Evolutionary conservation across 192 early-diverging fungal genomes (phyloP).

Genomic region (Lobosporangium transversale): DNA sequence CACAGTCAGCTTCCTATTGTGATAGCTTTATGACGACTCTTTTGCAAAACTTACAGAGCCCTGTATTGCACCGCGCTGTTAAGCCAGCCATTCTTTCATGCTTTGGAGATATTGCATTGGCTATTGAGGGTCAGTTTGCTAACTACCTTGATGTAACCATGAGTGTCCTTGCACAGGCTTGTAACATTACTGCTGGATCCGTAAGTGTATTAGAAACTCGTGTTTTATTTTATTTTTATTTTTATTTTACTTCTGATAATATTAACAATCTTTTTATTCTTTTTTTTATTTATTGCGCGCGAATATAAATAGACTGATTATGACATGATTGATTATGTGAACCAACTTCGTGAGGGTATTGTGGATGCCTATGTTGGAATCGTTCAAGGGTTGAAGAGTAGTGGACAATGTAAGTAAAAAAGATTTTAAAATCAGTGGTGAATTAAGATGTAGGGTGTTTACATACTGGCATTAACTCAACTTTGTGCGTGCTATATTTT

Average conservation of each 20-base stretch:
- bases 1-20: conserved; percentile 81
- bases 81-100: conserved; percentile 95
- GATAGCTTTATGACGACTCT: conserved; percentile 87
- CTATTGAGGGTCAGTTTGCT: conserved; percentile 89
- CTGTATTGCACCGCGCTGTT: conserved; percentile 82
- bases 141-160: conserved; percentile 84
- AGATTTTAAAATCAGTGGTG: too few species aligned
- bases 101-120: conserved; percentile 98
- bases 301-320: conserved; percentile 62
- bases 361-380: conserved; percentile 98
- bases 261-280: conserved; percentile 6
- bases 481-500: too few species aligned
- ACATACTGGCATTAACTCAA: too few species aligned
- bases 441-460: too few species aligned
- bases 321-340: conserved; percentile 90
- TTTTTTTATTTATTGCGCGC: not conserved
- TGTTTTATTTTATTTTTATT: not conserved
- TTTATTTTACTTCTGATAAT: not conserved
- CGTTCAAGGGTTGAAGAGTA: conserved; percentile 87
- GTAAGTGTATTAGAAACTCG: conserved; percentile 12
- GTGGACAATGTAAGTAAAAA: conserved; percentile 70
- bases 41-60: conserved; percentile 79
- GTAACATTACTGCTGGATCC: conserved; percentile 68
- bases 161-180: conserved; percentile 88
- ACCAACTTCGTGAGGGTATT: conserved; percentile 86